These are phyloP conservation scores for Trichoderma afroharzianum DNA, from an alignment of 2,329 filamentous ascomycete genomes.

Conservation along the genomic window DNA sequence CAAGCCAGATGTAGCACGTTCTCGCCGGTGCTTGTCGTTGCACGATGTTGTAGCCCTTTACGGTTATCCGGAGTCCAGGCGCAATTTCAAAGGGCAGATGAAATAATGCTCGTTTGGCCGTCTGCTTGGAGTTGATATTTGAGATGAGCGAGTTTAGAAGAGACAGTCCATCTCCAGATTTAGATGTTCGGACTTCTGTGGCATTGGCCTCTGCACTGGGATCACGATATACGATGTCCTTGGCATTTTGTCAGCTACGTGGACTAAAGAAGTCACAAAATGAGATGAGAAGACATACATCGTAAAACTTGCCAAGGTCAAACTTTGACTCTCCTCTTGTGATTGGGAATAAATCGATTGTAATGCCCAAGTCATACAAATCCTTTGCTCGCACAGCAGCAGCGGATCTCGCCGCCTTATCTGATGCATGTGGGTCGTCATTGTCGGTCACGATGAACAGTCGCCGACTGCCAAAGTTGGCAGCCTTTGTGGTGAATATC, in stretches of 20 bases:
- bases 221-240: constrained; percentile 89
- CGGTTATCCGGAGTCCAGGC: constrained; percentile 77
- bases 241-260: background rate
- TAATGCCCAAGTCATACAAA: constrained; percentile 86
- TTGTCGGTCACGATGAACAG: constrained; percentile 97
- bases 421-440: constrained; percentile 73
- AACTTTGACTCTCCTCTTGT: constrained; percentile 68
- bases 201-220: constrained; percentile 63
- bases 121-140: constrained; percentile 86
- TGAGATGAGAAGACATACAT: constrained; percentile 52
- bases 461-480: constrained; percentile 87
- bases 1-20: constrained; percentile 83
- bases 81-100: constrained; percentile 85
- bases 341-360: constrained; percentile 91
- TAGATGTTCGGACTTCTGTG: constrained; percentile 56
- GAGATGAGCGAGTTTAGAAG: constrained; percentile 77
- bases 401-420: constrained; percentile 69
- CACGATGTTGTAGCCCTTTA: constrained; percentile 88
- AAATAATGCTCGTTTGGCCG: constrained; percentile 80
- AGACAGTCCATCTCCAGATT: constrained; percentile 70
- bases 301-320: constrained; percentile 83
- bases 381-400: constrained; percentile 89
- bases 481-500: constrained; percentile 89
- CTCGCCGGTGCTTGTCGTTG: constrained; percentile 78
- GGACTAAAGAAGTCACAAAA: background rate